Conservation (phyloP, 441 rosid species). For the Syzygium malaccense region DNA sequence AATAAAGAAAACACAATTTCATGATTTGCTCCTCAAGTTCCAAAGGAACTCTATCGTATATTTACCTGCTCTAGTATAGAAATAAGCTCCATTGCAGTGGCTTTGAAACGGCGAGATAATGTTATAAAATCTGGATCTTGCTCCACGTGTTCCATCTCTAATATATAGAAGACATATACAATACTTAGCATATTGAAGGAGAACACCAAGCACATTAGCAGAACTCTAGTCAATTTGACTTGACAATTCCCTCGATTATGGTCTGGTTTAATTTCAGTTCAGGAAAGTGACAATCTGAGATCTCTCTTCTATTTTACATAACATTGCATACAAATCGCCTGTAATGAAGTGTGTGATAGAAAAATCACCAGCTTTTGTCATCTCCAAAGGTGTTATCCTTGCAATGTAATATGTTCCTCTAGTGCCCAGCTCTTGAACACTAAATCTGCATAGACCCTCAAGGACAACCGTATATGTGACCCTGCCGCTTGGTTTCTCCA, state of each 20-base stretch:
- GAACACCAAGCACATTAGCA: background rate
- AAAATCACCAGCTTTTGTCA: constrained; percentile 73
- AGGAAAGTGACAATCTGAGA: background rate
- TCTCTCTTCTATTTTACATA: background rate
- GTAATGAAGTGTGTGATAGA: background rate
- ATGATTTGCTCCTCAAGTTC: background rate
- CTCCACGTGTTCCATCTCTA: constrained; percentile 92
- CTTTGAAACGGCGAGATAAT: constrained; percentile 88
- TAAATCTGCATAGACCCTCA: constrained; percentile 94
- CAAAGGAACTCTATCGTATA: background rate
- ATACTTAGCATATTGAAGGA: constrained; percentile 14
- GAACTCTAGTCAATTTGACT: background rate
- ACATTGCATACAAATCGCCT: background rate
- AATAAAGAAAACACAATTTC: background rate
- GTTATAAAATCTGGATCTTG: constrained; percentile 82
- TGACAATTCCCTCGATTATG: background rate
- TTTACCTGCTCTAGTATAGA: constrained; percentile 91
- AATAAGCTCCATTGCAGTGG: constrained; percentile 92
- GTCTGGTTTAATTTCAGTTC: background rate
- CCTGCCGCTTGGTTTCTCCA: constrained; percentile 99
- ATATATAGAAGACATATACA: background rate
- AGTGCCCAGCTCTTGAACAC: constrained; percentile 84
- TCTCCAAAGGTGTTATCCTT: constrained; percentile 77
- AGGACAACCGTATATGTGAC: constrained; percentile 97
- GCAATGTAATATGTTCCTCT: constrained; percentile 91